These are phyloP conservation scores for Phytophthora colocasiae DNA, from an alignment of 352 stramenopile genomes.

Conservation along the genomic window DNA sequence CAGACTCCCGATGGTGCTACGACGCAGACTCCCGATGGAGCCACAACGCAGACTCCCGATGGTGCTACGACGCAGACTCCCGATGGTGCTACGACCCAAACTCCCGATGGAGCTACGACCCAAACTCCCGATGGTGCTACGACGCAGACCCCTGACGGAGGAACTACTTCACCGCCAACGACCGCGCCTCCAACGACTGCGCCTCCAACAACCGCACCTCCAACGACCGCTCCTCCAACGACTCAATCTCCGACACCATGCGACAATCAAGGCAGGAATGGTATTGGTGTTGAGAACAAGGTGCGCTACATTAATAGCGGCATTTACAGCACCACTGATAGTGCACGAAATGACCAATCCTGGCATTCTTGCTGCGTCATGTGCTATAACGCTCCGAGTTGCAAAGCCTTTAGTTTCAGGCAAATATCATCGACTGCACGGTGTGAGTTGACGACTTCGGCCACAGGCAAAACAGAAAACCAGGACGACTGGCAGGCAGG, in stretches of 20 bases:
- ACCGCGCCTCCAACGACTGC: not conserved
- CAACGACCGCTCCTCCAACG: not conserved
- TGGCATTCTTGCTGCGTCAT: slow-evolving; percentile 1
- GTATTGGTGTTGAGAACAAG: slow-evolving; percentile 2
- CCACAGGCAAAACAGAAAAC: not conserved
- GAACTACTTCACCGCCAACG: not conserved
- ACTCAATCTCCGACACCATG: not conserved
- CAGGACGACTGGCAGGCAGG: slow-evolving; percentile 7
- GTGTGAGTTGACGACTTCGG: slow-evolving; percentile 3
- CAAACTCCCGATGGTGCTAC: too few relatives aligned
- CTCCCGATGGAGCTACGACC: too few relatives aligned
- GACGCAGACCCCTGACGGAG: too few relatives aligned
- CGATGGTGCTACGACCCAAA: too few relatives aligned
- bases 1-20: too few relatives aligned
- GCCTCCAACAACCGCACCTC: not conserved
- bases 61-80: too few relatives aligned
- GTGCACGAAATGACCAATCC: not conserved
- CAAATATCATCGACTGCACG: not conserved
- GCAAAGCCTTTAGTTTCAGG: not conserved
- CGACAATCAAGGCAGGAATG: slow-evolving; percentile 1
- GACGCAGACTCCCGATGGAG: too few relatives aligned
- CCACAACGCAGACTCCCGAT: too few relatives aligned
- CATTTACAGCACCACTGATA: not conserved
- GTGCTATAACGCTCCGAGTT: not conserved
- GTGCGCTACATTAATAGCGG: not conserved